Evolutionary conservation across 768 basidiomycete genomes (phyloP).

Genomic region (Mycena galericulata): DNA sequence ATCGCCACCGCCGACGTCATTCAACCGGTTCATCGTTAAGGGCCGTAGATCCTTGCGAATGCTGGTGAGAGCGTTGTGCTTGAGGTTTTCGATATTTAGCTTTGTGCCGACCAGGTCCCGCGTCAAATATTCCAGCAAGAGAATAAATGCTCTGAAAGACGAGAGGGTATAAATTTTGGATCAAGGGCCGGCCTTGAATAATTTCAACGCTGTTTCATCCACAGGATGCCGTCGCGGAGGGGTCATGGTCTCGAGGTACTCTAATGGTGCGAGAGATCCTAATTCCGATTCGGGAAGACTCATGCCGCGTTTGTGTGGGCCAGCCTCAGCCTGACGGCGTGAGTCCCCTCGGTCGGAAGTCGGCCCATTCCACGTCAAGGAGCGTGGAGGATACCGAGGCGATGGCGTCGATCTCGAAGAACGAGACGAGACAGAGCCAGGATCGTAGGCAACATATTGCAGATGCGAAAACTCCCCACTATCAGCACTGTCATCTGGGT

Average conservation of each 20-base stretch:
- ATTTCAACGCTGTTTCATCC: slow-evolving; percentile 66
- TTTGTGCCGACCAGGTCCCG: slow-evolving; percentile 14
- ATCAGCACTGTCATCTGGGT: slow-evolving; percentile 51
- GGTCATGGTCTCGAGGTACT: slow-evolving; percentile 74
- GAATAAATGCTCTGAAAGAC: not conserved
- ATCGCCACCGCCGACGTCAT: slow-evolving; percentile 10
- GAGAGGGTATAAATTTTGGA: not conserved
- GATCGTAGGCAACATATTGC: slow-evolving; percentile 60
- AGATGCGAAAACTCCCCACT: slow-evolving; percentile 52
- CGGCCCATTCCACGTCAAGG: slow-evolving; percentile 28
- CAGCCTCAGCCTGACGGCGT: slow-evolving; percentile 49
- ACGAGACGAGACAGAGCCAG: slow-evolving; percentile 38
- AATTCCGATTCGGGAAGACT: slow-evolving; percentile 26
- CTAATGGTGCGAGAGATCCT: slow-evolving; percentile 67
- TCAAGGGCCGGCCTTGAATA: slow-evolving; percentile 42
- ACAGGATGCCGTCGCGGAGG: slow-evolving; percentile 76
- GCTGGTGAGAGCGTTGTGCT: not conserved
- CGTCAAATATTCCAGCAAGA: slow-evolving; percentile 3
- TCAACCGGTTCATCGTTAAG: slow-evolving; percentile 7
- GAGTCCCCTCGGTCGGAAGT: slow-evolving; percentile 46
- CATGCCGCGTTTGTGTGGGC: slow-evolving; percentile 23
- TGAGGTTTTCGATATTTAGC: not conserved
- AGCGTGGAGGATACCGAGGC: slow-evolving; percentile 29
- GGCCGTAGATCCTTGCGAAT: not conserved
- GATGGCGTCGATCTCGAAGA: slow-evolving; percentile 32